Base-by-base conservation (phyloP, 2,329 filamentous ascomycete species). In the Colletotrichum caudatum region DNA sequence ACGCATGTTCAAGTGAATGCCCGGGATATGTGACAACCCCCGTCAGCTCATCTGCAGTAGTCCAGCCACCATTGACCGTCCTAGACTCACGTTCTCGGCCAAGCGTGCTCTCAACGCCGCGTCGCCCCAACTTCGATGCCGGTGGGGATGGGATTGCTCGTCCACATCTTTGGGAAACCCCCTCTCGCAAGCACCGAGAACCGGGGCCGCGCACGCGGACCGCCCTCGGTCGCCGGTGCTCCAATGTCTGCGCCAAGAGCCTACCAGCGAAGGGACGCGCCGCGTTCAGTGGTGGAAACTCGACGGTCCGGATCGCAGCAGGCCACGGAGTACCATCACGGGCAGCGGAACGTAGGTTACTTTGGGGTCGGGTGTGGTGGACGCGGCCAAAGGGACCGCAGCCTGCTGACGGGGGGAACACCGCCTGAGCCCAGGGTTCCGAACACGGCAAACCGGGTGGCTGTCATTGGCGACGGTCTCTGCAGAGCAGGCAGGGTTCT, bases 241-340 rank as follows among this genome's bases (percentile, higher is more conserved):
- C n/a, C 41, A 35, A 20, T n/a, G 20, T 26, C 53, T 26, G 53
- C 37, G 65, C 64, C 58, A 71, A 64, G 65, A 48, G 39, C 50
- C 59, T 53, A 33, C 69, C 69, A 71, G 63, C 44, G 20, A 29
- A 4, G 44, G 50, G 20, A n/a, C 35, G 35, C 18, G 16, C 33
- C 1, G 3, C 23, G n/a, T 37, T 37, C 62, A 69, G 58, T 71
- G 69, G 64, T 71, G 69, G 69, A 63, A 71, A 41, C 58, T 64
- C 2, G 18, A 12, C n/a, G 44, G 35, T 64, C 69, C 69, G 69
- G 29, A 26, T 39, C 53, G 2, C 18, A n/a, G 35, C 12, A n/a
- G 37, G 26, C 7, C 44, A 48, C 18, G 0, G 59, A 20, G 23
- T 41, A 23, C 48, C 54, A 8, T 37, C 18, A 48, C 33, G 12